Percentiles rank a stretch among this genome's conserved stretches.
These are phyloP conservation scores for Aspergillus asperescens DNA, from an alignment of 495 filamentous ascomycete genomes.

Conservation along the genomic window DNA sequence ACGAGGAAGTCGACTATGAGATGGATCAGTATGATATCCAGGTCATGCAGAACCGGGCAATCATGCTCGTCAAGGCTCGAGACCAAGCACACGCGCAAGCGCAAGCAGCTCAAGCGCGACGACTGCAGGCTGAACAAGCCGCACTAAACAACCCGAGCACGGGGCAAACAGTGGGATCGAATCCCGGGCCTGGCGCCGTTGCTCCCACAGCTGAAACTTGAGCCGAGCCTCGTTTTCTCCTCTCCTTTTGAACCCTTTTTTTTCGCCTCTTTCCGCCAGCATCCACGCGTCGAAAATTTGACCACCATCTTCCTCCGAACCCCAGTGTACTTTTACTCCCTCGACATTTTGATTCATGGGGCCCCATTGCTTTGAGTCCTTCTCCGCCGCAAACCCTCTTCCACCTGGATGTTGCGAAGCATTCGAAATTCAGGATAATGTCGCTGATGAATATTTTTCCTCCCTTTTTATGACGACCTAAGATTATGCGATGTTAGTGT, in stretches of 20 bases:
- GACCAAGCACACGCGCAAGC: constrained; percentile 48
- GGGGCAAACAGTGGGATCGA: constrained; percentile 32
- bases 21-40: constrained; percentile 65
- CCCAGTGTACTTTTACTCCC: constrained; percentile 38
- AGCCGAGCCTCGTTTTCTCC: constrained; percentile 26
- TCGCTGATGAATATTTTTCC: constrained; percentile 23
- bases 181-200: constrained; percentile 30
- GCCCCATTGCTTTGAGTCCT: constrained; percentile 18
- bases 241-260: constrained; percentile 17
- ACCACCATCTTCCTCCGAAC: constrained; percentile 16
- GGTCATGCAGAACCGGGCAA: constrained; percentile 67
- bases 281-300: constrained; percentile 30
- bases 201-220: constrained; percentile 32
- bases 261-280: constrained; percentile 16
- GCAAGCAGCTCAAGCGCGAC: constrained; percentile 42
- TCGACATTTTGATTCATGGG: constrained; percentile 16
- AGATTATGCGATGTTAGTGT: constrained; percentile 37
- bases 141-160: constrained; percentile 26
- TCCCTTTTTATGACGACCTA: constrained; percentile 17
- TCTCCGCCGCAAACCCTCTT: constrained; percentile 13
- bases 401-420: constrained; percentile 12
- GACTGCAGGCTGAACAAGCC: constrained; percentile 38
- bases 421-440: constrained; percentile 24
- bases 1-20: constrained; percentile 68
- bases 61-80: constrained; percentile 52